Evolutionary conservation across 495 filamentous ascomycete species (phyloP), one percentile per base, ranked within the genome.

Genomic region (Penicillium robsamsonii): DNA sequence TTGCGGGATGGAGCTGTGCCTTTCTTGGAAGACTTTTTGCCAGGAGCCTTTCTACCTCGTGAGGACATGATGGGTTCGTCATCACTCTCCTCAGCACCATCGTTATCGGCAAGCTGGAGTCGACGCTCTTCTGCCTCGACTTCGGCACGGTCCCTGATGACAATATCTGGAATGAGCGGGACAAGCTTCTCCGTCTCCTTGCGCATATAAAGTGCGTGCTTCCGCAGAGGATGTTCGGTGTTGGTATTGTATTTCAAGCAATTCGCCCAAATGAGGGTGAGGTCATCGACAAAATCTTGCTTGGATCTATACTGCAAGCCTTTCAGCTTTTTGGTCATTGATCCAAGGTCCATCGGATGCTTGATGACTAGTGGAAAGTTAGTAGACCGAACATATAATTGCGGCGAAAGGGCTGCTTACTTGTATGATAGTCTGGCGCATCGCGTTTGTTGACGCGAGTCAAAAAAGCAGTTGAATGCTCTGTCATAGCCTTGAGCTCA

Each of bases 21-120:
- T 65, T 96, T 98, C 58, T 85, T 86, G 3, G 87, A 84, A 30
- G 66, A 35, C 53, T 89, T 91, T 61, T 85, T 88, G 17, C 86
- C 85, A 25, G 91, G 91, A 15, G 92, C 90, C 65, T 91, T 96
- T 29, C 95, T 86, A 49, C 94, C 95, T 55, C 95, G 84, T 47
- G 94, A 95, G 40, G 94, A 93, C 89, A 96, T 96, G 69, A 97
- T 96, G 22, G 95, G 94, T 70, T 97, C 95, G 68, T 99, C 94
- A 59, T 97, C 95, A 63, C 92, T 96, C 65, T 96, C 92, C 47
- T 86, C 89, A 1, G 79, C 90, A 53, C 90, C 91, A 59, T 92
- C 90, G 55, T 96, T 87, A 49, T 84, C 83, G 17, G 77, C 81
- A 56, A 87, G 77, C 61, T 93, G 89, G 61, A 89, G 83, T 61